Evolutionary conservation across 2,329 filamentous ascomycete species (phyloP).

Genomic region (Tolypocladium sp.): DNA sequence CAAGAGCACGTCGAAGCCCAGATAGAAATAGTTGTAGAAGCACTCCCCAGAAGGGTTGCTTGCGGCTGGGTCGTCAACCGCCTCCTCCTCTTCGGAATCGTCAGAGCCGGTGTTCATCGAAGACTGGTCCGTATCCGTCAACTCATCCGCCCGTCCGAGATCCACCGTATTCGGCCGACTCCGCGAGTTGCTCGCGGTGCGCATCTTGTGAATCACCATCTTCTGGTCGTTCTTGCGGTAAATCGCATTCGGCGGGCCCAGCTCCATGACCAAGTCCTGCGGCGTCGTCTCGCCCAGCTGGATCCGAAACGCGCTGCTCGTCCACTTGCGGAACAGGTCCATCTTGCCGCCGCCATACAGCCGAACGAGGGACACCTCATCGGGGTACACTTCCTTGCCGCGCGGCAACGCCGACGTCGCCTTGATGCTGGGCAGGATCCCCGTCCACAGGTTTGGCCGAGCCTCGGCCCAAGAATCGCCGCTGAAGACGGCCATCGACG

Average conservation of each 20-base stretch:
- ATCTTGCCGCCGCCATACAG: conserved; percentile 71
- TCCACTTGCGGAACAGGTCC: conserved; percentile 67
- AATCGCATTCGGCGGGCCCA: conserved; percentile 88
- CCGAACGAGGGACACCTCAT: conserved; percentile 75
- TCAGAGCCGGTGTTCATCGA: conserved; percentile 64
- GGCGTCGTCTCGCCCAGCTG: conserved; percentile 78
- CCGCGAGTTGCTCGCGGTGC: conserved; percentile 41
- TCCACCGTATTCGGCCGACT: conserved; percentile 34
- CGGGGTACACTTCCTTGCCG: conserved; percentile 70
- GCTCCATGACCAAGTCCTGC: conserved; percentile 81
- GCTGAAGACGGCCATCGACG: conserved; percentile 82
- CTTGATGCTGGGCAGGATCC: conserved; percentile 64
- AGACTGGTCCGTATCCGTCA: conserved; percentile 66
- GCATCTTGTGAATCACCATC: conserved; percentile 72
- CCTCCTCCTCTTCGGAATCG: conserved; percentile 51
- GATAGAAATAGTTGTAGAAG: conserved; percentile 96
- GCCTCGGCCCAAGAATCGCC: conserved; percentile 87
- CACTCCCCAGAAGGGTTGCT: conserved; percentile 58
- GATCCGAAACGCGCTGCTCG: conserved; percentile 59
- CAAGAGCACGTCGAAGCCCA: conserved; percentile 90
- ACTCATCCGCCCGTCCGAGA: conserved; percentile 41
- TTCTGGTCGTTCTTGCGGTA: conserved; percentile 86
- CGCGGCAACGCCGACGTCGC: conserved; percentile 60
- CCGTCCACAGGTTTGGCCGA: conserved; percentile 66
- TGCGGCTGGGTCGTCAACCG: conserved; percentile 44